phyloP scores from a whole-genome alignment of 148 eudicot species.

The Cornus florida region DNA sequence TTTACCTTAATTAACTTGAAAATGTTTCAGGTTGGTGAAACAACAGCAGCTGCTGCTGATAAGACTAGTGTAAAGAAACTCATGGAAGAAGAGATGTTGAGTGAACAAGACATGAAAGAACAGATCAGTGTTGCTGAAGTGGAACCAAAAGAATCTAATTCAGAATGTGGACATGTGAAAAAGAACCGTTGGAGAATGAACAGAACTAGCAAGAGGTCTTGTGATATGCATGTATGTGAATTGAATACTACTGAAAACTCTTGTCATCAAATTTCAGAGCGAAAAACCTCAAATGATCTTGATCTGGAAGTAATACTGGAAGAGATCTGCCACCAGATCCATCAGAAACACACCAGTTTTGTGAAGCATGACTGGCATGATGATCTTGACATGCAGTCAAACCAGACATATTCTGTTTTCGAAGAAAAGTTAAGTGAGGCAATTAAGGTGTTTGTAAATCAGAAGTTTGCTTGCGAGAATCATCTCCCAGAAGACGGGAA shows the following conservation, averaged over 20 bases:
- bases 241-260: constrained; percentile 27
- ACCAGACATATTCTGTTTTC: constrained; percentile 23
- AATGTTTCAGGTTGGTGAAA: constrained; percentile 38
- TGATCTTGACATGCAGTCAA: constrained; percentile 20
- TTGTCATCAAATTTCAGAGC: constrained; percentile 25
- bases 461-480: constrained; percentile 38
- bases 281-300: constrained; percentile 41
- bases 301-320: constrained; percentile 55
- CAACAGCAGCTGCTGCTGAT: constrained; percentile 24
- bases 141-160: constrained; percentile 21
- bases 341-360: constrained; percentile 29
- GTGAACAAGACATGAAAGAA: constrained; percentile 42
- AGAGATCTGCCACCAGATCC: constrained; percentile 49
- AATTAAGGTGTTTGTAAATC: constrained; percentile 62
- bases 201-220: constrained; percentile 34
- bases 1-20: neutral
- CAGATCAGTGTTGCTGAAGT: constrained; percentile 22
- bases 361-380: constrained; percentile 22
- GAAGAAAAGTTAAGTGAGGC: constrained; percentile 64
- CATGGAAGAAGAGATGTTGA: constrained; percentile 87
- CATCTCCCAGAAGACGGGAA: constrained; percentile 24
- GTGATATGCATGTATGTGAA: constrained; percentile 41
- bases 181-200: constrained; percentile 34
- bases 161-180: constrained; percentile 25
- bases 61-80: constrained; percentile 71